A percentile compares a stretch with the other conserved stretches of the same genome.
Conservation (phyloP, 768 basidiomycete species). For the Holtermanniella nyarrowii region DNA sequence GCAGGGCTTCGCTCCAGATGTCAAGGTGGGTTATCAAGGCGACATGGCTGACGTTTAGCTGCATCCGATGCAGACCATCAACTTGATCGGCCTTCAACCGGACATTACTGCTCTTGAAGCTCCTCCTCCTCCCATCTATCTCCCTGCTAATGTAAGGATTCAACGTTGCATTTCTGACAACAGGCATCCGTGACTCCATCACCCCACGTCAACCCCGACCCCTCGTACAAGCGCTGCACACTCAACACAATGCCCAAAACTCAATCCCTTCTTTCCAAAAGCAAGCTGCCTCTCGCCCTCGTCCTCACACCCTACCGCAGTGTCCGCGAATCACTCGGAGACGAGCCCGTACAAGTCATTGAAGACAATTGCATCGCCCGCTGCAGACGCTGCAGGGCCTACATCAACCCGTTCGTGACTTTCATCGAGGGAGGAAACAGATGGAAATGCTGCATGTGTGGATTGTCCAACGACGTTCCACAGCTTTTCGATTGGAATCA, state of each 20-base stretch:
- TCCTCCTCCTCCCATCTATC: conserved; percentile 77
- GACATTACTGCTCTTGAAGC: conserved; percentile 73
- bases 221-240: conserved; percentile 83
- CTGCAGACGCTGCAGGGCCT: conserved; percentile 87
- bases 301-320: conserved; percentile 85
- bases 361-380: conserved; percentile 91
- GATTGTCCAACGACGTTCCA: conserved; percentile 94
- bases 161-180: conserved; percentile 5
- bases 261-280: conserved; percentile 72
- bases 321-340: conserved; percentile 55
- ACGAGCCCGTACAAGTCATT: conserved; percentile 71
- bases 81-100: conserved; percentile 83
- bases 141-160: conserved; percentile 69
- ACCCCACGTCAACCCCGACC: conserved; percentile 71
- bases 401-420: conserved; percentile 95
- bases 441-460: conserved; percentile 99
- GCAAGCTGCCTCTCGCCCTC: conserved; percentile 79
- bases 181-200: conserved; percentile 22
- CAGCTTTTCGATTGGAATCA: conserved; percentile 99
- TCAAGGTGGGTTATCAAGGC: not conserved
- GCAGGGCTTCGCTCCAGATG: conserved; percentile 35
- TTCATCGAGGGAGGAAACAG: conserved; percentile 97
- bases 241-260: conserved; percentile 88
- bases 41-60: conserved; percentile 19
- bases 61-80: conserved; percentile 71